Evolutionary conservation across 352 stramenopile genomes (phyloP), one percentile per base, ranked within the genome.

Genomic region (Phytopythium boreale): DNA sequence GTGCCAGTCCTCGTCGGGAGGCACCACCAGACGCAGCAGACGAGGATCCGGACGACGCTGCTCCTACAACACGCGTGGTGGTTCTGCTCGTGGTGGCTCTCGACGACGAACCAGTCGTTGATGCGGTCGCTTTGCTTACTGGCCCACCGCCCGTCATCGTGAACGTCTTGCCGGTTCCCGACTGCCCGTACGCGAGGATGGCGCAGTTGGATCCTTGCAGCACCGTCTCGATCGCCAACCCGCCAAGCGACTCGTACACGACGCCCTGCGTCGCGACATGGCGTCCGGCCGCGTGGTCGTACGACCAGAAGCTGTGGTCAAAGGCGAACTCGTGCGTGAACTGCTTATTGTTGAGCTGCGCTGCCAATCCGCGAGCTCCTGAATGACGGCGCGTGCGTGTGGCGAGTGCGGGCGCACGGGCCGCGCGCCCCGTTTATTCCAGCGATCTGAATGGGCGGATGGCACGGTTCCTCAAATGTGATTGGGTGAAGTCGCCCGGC

Each of bases 251-350:
- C 22, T 89, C 76, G 57, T 89, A 93, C 9, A 95, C 72, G 15
- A 55, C 65, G 22, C 61, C 71, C 56, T 95, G 84, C 3, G 70
- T 79, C 10, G 82, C 80, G 39, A 73, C 63, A n/a, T 71, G 56
- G 1, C 66, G 72, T 1, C 44, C 69, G 11, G 64, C 46, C 0
- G 69, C 68, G 36, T 69, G 70, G 60, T 85, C 75, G 29, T 79
- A 87, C n/a, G 84, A 90, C 86, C 86, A 92, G 51, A 87, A 92
- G 31, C 65, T 88, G 60, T 82, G 70, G 62, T 94, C 80, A 37
- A 90, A 92, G 36, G 72, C 66, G 50, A 92, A 92, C 59, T 90
- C 75, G 57, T 92, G 82, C 7, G 74, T 88, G 53, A 86, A 92
- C 41, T 90, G 80, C 7, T 47, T 44, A 11, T 34, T 52, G n/a